Base-by-base conservation (phyloP, 139 green algal genomes). In the Micromonas commoda region DNA sequence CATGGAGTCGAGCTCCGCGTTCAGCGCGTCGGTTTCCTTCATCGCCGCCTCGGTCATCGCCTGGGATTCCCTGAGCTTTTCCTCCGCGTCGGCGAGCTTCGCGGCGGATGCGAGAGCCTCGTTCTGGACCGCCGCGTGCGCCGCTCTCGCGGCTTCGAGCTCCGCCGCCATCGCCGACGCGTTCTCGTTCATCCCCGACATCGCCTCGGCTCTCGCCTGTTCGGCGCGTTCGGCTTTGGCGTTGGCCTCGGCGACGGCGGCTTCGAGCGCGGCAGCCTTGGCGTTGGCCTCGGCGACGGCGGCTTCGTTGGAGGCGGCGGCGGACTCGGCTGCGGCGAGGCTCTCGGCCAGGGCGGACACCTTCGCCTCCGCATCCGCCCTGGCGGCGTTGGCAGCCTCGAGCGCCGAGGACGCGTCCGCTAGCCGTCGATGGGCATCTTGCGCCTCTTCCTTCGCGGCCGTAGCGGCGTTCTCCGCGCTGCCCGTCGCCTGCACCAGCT, bases 51-150 rank as follows among this genome's bases (percentile, higher is more conserved):
- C 54, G 5, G 77, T 63, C 57, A 80, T 24, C 32, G 77, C 61
- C 24, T 80, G 51, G 38, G 77, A n/a, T 29, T 77, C 29, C 61
- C 74, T 61, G 64, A 77, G 74, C 29, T 60, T 26, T 37, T 78
- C 29, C 21, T 77, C 28, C 38, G 73, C 31, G 24, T 53, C 37
- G 45, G 33, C 33, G 38, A 57, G 60, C 29, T 73, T 60, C 20
- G 77, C 77, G n/a, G n/a, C 31, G 63, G 21, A 20, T 24, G 63
- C 45, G 57, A 80, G 52, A 63, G 52, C 52, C 24, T 68, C 60
- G 24, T 68, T 23, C 60, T 19, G 19, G 24, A 5, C n/a, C 60
- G 24, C 60, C 13, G 24, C 60, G 24, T 19, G 0, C 60, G 60
- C n/a, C n/a, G 60, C 60, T 68, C 60, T 32, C 60, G 60, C 60